Evolutionary conservation across 179 eudicot genomes (phyloP).

Genomic region (Actinidia arguta): DNA sequence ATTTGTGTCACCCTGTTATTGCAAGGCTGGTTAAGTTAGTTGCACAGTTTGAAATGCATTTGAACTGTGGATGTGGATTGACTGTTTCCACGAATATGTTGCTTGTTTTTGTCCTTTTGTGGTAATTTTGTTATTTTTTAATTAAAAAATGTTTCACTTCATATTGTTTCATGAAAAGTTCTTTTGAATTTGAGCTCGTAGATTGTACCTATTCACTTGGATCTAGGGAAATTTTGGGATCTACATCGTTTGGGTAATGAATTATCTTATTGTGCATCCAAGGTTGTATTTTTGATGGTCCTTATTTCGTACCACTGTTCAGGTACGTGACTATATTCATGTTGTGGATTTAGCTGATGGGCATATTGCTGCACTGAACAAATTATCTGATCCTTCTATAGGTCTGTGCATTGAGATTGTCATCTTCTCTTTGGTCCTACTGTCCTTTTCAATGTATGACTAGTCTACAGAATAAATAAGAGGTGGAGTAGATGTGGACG

Average conservation of each 20-base stretch:
- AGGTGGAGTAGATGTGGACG: background rate
- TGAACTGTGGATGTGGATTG: background rate
- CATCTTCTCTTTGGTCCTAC: background rate
- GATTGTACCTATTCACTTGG: background rate
- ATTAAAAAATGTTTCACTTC: background rate
- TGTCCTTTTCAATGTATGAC: background rate
- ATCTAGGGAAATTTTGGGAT: background rate
- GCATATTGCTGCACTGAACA: constrained; percentile 84
- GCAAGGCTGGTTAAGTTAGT: background rate
- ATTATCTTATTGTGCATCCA: too few relatives aligned
- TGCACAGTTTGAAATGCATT: constrained; percentile 4
- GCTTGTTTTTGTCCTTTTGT: background rate
- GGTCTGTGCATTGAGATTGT: constrained; percentile 42
- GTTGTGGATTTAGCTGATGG: constrained; percentile 97
- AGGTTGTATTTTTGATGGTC: too few relatives aligned
- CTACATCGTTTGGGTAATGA: background rate
- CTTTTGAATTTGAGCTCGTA: background rate
- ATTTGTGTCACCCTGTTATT: too few relatives aligned
- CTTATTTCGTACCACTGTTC: constrained; percentile 17
- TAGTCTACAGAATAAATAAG: background rate
- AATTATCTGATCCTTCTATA: constrained; percentile 67
- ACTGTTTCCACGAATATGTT: background rate
- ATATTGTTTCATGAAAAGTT: background rate
- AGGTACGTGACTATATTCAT: constrained; percentile 98
- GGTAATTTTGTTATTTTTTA: background rate